These are phyloP conservation scores for Barbarea vulgaris DNA, from an alignment of 345 rosid genomes.

Conservation along the genomic window DNA sequence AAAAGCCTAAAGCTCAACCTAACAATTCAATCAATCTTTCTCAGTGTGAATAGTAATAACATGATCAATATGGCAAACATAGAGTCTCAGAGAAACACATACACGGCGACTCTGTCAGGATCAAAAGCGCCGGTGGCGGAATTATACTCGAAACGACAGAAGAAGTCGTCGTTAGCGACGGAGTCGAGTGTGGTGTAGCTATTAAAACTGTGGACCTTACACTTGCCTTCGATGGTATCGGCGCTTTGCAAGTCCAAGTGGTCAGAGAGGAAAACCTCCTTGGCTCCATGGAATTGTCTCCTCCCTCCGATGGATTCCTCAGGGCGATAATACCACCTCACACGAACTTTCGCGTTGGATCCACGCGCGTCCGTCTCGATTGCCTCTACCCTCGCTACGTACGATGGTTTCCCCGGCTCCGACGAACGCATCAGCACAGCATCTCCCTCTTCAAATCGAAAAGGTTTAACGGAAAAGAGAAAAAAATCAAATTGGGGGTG, in stretches of 20 bases:
- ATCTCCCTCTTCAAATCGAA: slow-evolving; percentile 63
- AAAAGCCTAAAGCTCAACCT: background rate
- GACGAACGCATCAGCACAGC: slow-evolving; percentile 94
- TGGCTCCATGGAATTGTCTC: slow-evolving; percentile 92
- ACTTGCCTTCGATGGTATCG: slow-evolving; percentile 91
- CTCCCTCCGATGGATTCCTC: slow-evolving; percentile 98
- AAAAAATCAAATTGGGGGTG: background rate
- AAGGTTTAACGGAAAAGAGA: background rate
- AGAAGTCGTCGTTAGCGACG: slow-evolving; percentile 95
- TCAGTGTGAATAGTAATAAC: background rate
- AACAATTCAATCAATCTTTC: background rate
- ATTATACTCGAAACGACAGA: slow-evolving; percentile 96
- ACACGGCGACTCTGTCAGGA: slow-evolving; percentile 98
- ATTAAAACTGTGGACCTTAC: slow-evolving; percentile 85
- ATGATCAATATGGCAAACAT: background rate
- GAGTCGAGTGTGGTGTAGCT: slow-evolving; percentile 87
- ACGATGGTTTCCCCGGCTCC: slow-evolving; percentile 78
- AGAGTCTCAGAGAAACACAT: slow-evolving; percentile 32
- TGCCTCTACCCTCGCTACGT: slow-evolving; percentile 88
- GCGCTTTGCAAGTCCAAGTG: slow-evolving; percentile 87
- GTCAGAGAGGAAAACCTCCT: slow-evolving; percentile 92
- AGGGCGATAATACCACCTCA: slow-evolving; percentile 97
- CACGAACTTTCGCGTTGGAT: slow-evolving; percentile 68
- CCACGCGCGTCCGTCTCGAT: slow-evolving; percentile 88
- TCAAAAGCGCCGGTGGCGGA: slow-evolving; percentile 80